phyloP scores from a whole-genome alignment of 305 asterid species.

The Solanum hybrid region DNA sequence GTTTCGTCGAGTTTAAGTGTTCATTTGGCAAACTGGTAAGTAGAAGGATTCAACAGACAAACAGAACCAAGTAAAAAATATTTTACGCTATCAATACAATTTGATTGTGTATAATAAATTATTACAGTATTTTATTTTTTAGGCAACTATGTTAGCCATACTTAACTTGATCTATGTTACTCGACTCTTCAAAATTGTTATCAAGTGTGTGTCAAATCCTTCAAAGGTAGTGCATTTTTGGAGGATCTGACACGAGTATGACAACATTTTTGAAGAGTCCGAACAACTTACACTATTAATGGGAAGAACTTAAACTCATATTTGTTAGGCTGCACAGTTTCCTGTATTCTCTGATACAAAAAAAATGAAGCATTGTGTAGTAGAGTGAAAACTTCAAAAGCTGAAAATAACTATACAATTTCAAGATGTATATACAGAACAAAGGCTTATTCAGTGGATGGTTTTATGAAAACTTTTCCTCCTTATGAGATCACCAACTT shows the following conservation, averaged over 20 bases:
- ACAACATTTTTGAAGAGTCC: not conserved
- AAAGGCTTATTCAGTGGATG: not conserved
- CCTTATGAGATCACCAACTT: slow-evolving; percentile 19
- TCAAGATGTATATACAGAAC: not conserved
- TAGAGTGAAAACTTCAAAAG: not conserved
- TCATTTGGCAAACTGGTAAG: too few species aligned
- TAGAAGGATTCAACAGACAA: too few species aligned
- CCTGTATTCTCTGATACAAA: not conserved
- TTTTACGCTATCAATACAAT: not conserved
- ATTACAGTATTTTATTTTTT: not conserved
- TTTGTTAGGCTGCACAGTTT: not conserved
- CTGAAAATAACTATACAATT: not conserved
- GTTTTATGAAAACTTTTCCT: slow-evolving; percentile 12
- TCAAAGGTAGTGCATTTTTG: not conserved
- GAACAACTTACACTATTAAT: not conserved
- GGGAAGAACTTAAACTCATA: not conserved
- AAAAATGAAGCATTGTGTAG: not conserved
- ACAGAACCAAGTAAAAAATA: too few species aligned
- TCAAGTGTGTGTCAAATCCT: not conserved
- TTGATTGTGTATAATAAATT: not conserved
- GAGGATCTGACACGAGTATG: not conserved
- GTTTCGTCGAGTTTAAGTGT: too few species aligned
- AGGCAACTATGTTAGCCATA: not conserved
- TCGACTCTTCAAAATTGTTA: not conserved
- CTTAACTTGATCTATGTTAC: not conserved